These are phyloP conservation scores for Triticum aestivum DNA, from an alignment of 176 grass and related monocot species.

Conservation along the genomic window DNA sequence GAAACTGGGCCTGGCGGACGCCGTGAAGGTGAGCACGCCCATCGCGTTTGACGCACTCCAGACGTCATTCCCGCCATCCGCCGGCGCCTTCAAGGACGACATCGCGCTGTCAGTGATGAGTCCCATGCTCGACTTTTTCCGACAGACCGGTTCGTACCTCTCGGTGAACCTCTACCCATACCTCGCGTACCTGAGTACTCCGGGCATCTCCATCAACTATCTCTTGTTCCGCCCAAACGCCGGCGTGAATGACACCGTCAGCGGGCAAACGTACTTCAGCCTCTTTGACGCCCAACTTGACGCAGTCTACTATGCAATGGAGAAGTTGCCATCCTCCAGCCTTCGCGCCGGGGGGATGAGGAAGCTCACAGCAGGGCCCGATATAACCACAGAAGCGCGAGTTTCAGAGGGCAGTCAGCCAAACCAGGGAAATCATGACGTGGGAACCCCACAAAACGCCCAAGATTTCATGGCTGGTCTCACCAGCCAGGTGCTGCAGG, in stretches of 20 bases:
- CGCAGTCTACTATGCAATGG: conserved; percentile 55
- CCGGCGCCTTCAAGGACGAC: conserved; percentile 43
- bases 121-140: conserved; percentile 60
- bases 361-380: too few relatives aligned
- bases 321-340: neutral
- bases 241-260: conserved; percentile 25
- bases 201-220: conserved; percentile 46
- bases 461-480: conserved; percentile 48
- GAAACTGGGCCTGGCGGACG: conserved; percentile 36
- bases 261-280: conserved; percentile 42
- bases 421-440: conserved; percentile 40
- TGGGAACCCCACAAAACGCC: conserved; percentile 5
- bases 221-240: conserved; percentile 49
- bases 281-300: conserved; percentile 71
- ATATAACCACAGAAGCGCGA: too few relatives aligned
- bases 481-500: conserved; percentile 27
- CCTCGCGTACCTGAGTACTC: conserved; percentile 29
- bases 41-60: conserved; percentile 37
- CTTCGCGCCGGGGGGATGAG: neutral
- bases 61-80: conserved; percentile 49
- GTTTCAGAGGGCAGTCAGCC: too few relatives aligned
- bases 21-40: conserved; percentile 63
- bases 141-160: conserved; percentile 41
- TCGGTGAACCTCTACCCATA: conserved; percentile 64
- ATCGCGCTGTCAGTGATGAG: conserved; percentile 47